Evolutionary conservation across 768 basidiomycete species (phyloP).

Genomic region (Boletus huronensis): DNA sequence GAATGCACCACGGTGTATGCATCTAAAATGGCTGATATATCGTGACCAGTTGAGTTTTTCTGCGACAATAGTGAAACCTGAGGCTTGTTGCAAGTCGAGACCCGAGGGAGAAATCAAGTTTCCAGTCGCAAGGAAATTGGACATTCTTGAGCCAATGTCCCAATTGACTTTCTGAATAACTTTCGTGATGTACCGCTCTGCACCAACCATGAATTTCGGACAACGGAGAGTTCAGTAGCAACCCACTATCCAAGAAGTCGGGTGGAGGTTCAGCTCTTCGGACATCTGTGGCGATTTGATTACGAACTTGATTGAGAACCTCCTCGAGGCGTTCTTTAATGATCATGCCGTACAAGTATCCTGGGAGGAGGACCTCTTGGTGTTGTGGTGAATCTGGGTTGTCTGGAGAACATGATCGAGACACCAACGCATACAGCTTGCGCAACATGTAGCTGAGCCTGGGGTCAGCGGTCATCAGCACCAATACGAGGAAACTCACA

Average conservation of each 20-base stretch:
- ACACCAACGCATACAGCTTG: conserved; percentile 89
- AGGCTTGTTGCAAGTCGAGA: conserved; percentile 93
- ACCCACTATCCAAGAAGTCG: conserved; percentile 85
- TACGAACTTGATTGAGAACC: conserved; percentile 67
- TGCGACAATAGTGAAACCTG: conserved; percentile 98
- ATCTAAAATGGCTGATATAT: conserved; percentile 96
- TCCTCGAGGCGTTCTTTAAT: conserved; percentile 98
- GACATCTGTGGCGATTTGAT: conserved; percentile 68
- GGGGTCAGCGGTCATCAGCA: conserved; percentile 5
- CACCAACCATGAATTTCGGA: conserved; percentile 3
- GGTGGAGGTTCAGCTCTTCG: conserved; percentile 69
- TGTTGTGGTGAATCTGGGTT: conserved; percentile 99
- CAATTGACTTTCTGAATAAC: conserved; percentile 76
- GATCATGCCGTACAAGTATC: conserved; percentile 91
- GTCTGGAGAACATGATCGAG: conserved; percentile 85
- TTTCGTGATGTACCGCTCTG: conserved; percentile 80
- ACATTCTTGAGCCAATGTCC: conserved; percentile 85
- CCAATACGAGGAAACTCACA: conserved; percentile 45
- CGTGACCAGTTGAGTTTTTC: conserved; percentile 99
- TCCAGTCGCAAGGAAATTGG: conserved; percentile 96
- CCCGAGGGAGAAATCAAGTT: conserved; percentile 94
- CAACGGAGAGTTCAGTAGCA: background rate
- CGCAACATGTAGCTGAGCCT: conserved; percentile 87
- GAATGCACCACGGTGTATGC: conserved; percentile 98
- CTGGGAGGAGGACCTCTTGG: conserved; percentile 95